Base-by-base conservation (phyloP, 352 stramenopile species). In the Phytophthora pseudosyringae region DNA sequence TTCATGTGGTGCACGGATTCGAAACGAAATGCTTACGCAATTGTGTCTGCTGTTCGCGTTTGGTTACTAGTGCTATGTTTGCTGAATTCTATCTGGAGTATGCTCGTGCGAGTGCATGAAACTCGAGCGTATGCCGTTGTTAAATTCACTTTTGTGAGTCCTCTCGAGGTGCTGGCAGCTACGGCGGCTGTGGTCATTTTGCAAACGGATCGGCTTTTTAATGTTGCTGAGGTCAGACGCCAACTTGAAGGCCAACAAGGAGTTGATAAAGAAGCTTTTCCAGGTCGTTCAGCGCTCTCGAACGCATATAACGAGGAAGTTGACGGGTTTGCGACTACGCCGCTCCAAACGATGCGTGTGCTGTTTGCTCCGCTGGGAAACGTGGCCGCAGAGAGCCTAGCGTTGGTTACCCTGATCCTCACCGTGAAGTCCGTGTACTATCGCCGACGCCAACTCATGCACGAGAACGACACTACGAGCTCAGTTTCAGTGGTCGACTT, bases 241-340 rank as follows among this genome's bases (percentile, higher is more conserved):
- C 68, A 61, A 15, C 28, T 79, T 45, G 75, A 87, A 21, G 43
- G 44, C 21, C 78, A 88, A 50, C 75, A 73, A 33, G 13, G 56
- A 9, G 60, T 71, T 47, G 78, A 88, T 36, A 26, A 6, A 8
- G 45, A 56, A 16, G 62, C 66, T 44, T 90, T 90, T 56, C 18
- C 25, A 1, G 64, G 48, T 29, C 56, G 63, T 26, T 70, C 57
- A 13, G 75, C 64, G 9, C 69, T 78, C n/a, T 57, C 69, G 16
- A 86, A 90, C 48, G 50, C 64, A n/a, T 87, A 81, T 59, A 82
- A 75, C 50, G 72, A 83, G 40, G 79, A 84, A 15, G 67, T 86
- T 21, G 73, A 86, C 16, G 69, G 76, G 21, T 67, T 80, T 48
- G 58, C 71, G 0, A 67, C 65, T n/a, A 85, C 81, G 0, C 28